These are phyloP conservation scores for Trichoderma cornu-damae DNA, from an alignment of 2,329 filamentous ascomycete genomes.

Conservation along the genomic window DNA sequence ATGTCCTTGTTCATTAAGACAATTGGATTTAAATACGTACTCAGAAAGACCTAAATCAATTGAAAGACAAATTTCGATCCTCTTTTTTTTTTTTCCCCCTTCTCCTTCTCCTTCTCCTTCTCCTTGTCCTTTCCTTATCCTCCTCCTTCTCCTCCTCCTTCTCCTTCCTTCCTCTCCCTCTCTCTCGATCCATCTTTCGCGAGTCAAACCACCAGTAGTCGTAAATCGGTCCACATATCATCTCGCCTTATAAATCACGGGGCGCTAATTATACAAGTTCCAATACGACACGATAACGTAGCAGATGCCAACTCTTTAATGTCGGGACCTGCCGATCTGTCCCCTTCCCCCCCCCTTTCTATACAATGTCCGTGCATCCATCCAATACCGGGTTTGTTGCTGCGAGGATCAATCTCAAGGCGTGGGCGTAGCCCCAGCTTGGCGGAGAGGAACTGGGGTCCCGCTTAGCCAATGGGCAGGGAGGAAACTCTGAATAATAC, in stretches of 20 bases:
- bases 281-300: no score
- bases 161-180: no score
- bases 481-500: background rate
- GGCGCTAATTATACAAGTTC: background rate
- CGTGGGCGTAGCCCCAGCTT: background rate
- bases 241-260: background rate
- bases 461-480: background rate
- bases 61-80: no score
- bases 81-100: no score
- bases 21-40: no score
- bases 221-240: background rate
- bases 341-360: background rate
- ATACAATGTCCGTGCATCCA: background rate
- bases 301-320: background rate
- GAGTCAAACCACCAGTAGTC: background rate
- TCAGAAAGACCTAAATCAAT: no score
- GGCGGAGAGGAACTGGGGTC: background rate
- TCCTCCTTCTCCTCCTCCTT: no score
- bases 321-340: constrained; percentile 13
- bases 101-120: no score
- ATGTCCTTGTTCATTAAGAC: background rate
- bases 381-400: background rate
- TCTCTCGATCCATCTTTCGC: no score
- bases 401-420: background rate
- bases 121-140: no score